A percentile compares a stretch with the other conserved stretches of the same genome.
Evolutionary conservation across 225 moss, liverwort and hornwort genomes (phyloP).

Genomic region (Sphagnum tenellum): DNA sequence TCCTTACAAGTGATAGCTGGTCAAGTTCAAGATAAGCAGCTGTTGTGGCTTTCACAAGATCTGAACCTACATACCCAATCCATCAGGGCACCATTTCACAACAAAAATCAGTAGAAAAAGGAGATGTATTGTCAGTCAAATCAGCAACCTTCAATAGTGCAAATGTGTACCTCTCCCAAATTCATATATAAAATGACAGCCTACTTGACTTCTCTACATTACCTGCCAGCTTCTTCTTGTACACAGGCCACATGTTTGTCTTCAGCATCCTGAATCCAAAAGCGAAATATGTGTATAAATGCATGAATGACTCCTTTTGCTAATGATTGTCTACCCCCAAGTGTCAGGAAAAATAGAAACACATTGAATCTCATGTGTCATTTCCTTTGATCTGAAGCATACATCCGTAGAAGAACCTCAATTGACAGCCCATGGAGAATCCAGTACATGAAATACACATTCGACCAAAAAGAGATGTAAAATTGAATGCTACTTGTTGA

Average conservation of each 20-base stretch:
- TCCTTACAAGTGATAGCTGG: constrained; percentile 66
- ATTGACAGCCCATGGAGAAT: no score
- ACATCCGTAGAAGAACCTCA: not conserved
- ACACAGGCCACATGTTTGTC: constrained; percentile 66
- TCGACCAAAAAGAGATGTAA: no score
- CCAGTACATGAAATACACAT: no score
- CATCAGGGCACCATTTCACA: not conserved
- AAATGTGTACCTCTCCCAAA: not conserved
- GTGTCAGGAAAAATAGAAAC: not conserved
- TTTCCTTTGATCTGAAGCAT: not conserved
- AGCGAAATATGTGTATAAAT: no score
- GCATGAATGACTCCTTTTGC: not conserved
- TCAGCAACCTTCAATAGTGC: not conserved
- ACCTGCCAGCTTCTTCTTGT: constrained; percentile 82
- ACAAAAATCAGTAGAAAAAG: not conserved
- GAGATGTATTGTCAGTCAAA: not conserved
- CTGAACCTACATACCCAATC: constrained; percentile 31
- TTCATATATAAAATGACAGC: not conserved
- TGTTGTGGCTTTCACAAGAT: constrained; percentile 57
- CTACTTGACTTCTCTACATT: no score
- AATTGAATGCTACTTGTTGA: no score
- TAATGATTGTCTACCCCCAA: not conserved
- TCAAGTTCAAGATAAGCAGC: constrained; percentile 77
- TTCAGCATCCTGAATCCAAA: constrained; percentile 56
- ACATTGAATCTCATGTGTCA: not conserved